Percentiles rank a stretch among this genome's conserved stretches.
Conservation (phyloP, 768 basidiomycete genomes). For the Termitomyces sp. region DNA sequence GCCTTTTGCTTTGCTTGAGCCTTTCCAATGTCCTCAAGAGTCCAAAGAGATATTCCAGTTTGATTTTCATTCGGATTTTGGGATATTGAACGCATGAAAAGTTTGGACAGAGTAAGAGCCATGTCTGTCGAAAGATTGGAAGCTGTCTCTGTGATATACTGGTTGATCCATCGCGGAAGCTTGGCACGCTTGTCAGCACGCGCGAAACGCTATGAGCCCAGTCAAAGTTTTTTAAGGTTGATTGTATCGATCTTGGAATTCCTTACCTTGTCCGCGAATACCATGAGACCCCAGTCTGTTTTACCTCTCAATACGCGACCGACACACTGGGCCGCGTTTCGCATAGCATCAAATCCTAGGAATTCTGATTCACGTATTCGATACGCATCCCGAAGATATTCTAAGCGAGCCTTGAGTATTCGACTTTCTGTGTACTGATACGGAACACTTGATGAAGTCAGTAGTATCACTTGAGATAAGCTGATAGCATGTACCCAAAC, state of each 20-base stretch:
- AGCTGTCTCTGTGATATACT: slow-evolving; percentile 97
- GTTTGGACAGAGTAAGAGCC: slow-evolving; percentile 89
- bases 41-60: slow-evolving; percentile 94
- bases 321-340: slow-evolving; percentile 98
- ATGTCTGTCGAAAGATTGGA: slow-evolving; percentile 98
- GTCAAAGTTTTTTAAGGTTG: not conserved
- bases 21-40: slow-evolving; percentile 84
- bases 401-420: slow-evolving; percentile 93
- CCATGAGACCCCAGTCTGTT: slow-evolving; percentile 99
- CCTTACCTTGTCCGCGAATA: slow-evolving; percentile 94
- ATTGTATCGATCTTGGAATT: not conserved
- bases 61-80: slow-evolving; percentile 96
- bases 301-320: slow-evolving; percentile 97
- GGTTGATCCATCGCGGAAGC: slow-evolving; percentile 98
- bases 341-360: slow-evolving; percentile 98
- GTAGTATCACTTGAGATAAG: slow-evolving; percentile 1
- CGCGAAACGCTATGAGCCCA: slow-evolving; percentile 69
- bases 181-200: slow-evolving; percentile 92
- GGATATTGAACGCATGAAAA: slow-evolving; percentile 98
- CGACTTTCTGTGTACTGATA: slow-evolving; percentile 99
- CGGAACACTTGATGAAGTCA: slow-evolving; percentile 57
- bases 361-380: slow-evolving; percentile 98
- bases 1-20: slow-evolving; percentile 80
- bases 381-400: slow-evolving; percentile 97
- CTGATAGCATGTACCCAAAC: slow-evolving; percentile 72